A percentile compares a stretch with the other conserved stretches of the same genome.
Conservation (phyloP, 2,329 filamentous ascomycete species). For the Thermoascus crustaceus region DNA sequence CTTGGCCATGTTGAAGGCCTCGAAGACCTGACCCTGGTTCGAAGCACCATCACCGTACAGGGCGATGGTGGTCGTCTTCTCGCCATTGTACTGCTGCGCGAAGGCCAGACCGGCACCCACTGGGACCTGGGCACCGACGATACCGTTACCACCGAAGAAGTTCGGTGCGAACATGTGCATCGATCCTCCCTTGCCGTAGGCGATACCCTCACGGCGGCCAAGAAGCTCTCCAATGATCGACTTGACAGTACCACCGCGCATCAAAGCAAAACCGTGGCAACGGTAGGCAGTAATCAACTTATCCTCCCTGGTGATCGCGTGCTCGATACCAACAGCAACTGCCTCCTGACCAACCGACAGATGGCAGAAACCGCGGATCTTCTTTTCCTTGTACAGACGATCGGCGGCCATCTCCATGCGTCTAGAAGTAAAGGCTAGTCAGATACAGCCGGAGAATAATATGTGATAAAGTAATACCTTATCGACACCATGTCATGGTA, state of each 20-base stretch:
- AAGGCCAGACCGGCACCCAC: constrained; percentile 95
- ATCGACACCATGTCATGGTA: constrained; percentile 96
- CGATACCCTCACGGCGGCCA: constrained; percentile 89
- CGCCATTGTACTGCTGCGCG: constrained; percentile 85
- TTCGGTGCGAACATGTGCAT: constrained; percentile 99
- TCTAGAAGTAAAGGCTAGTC: constrained; percentile 41
- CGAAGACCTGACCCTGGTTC: constrained; percentile 99
- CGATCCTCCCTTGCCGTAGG: constrained; percentile 96
- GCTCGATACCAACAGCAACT: constrained; percentile 92
- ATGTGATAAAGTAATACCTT: constrained; percentile 51
- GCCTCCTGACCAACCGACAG: constrained; percentile 96
- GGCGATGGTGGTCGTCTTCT: constrained; percentile 77
- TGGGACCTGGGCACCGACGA: constrained; percentile 96
- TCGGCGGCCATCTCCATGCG: constrained; percentile 99
- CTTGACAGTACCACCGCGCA: constrained; percentile 85
- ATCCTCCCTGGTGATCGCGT: constrained; percentile 84
- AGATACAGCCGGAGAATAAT: constrained; percentile 4
- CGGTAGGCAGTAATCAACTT: constrained; percentile 97
- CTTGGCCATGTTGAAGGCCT: constrained; percentile 99
- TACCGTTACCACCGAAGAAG: constrained; percentile 98
- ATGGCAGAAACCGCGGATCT: constrained; percentile 99
- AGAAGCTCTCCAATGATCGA: constrained; percentile 94
- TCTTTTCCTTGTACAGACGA: constrained; percentile 99
- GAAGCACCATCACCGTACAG: constrained; percentile 96
- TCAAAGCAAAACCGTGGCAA: constrained; percentile 96